A percentile compares a stretch with the other conserved stretches of the same genome.
These are phyloP conservation scores for Mycena epipterygia DNA, from an alignment of 768 basidiomycete genomes.

Conservation along the genomic window DNA sequence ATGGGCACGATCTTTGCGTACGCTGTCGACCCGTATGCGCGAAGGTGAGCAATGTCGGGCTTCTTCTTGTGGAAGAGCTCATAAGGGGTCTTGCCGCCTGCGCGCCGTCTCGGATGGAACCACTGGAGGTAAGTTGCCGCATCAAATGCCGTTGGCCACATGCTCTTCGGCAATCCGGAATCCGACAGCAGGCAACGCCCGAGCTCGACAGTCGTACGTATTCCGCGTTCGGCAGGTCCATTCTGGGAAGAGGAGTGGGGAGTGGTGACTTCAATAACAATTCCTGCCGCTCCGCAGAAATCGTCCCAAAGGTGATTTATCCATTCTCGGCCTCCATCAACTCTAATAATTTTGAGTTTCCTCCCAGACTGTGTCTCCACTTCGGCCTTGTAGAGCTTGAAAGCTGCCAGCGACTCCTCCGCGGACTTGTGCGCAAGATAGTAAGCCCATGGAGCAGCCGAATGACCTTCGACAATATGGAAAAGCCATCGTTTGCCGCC, in stretches of 20 bases:
- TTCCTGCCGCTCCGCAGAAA: not conserved
- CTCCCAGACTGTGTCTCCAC: constrained; percentile 6
- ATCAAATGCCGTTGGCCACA: constrained; percentile 32
- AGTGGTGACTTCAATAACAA: constrained; percentile 36
- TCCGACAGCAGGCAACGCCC: constrained; percentile 39
- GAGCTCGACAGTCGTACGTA: constrained; percentile 43
- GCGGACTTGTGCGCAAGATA: not conserved
- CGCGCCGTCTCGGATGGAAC: not conserved
- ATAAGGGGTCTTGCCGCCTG: constrained; percentile 9
- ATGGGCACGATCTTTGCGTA: constrained; percentile 38
- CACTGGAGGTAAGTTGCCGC: constrained; percentile 35
- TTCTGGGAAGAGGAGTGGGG: constrained; percentile 48
- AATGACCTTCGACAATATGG: too few species aligned
- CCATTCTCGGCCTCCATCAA: constrained; percentile 4
- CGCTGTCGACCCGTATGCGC: constrained; percentile 41
- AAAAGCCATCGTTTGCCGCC: too few species aligned
- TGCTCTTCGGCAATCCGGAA: constrained; percentile 33
- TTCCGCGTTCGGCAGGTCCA: constrained; percentile 44
- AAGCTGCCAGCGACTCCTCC: not conserved
- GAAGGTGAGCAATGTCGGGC: constrained; percentile 34
- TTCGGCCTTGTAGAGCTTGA: constrained; percentile 1
- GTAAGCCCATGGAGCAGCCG: too few species aligned
- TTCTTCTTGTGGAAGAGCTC: not conserved
- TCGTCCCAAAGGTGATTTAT: not conserved
- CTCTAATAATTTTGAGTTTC: not conserved